These are phyloP conservation scores for Sextonia rubra DNA, from an alignment of 164 flowering plant genomes.

Conservation along the genomic window DNA sequence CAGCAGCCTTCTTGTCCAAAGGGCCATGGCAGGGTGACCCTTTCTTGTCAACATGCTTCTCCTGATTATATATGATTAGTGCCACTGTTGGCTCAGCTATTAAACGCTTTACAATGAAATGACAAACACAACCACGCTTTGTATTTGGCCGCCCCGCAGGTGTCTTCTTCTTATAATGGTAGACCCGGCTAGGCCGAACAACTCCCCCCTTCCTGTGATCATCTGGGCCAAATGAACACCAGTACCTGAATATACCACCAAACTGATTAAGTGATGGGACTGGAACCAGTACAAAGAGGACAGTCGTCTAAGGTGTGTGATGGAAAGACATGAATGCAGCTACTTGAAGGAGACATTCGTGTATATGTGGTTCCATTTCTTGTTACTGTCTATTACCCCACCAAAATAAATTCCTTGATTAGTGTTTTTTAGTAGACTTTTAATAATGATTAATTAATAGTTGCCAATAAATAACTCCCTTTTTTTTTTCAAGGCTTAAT, in stretches of 20 bases:
- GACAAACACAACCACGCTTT: constrained; percentile 95
- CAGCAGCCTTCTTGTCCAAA: constrained; percentile 79
- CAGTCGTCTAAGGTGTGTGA: background rate
- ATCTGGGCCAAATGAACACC: constrained; percentile 99
- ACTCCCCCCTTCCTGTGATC: constrained; percentile 86
- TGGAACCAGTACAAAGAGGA: background rate
- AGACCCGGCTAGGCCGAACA: constrained; percentile 78
- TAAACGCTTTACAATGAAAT: constrained; percentile 90
- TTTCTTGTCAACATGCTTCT: constrained; percentile 82
- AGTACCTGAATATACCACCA: constrained; percentile 62
- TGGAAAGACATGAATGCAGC: background rate
- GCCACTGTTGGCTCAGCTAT: constrained; percentile 91
- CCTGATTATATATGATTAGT: constrained; percentile 84
- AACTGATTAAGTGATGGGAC: background rate
- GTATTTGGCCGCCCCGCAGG: constrained; percentile 88
- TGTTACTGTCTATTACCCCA: too few species aligned
- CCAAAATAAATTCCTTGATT: too few species aligned
- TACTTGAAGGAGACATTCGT: background rate
- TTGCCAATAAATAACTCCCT: too few species aligned
- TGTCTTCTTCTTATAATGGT: constrained; percentile 67
- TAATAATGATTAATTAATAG: too few species aligned
- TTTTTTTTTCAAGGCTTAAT: too few species aligned
- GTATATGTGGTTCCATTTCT: too few species aligned
- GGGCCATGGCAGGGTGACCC: constrained; percentile 97
- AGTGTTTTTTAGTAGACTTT: too few species aligned